Conservation (phyloP, 495 filamentous ascomycete species). For the Elaphomyces granulatus region DNA sequence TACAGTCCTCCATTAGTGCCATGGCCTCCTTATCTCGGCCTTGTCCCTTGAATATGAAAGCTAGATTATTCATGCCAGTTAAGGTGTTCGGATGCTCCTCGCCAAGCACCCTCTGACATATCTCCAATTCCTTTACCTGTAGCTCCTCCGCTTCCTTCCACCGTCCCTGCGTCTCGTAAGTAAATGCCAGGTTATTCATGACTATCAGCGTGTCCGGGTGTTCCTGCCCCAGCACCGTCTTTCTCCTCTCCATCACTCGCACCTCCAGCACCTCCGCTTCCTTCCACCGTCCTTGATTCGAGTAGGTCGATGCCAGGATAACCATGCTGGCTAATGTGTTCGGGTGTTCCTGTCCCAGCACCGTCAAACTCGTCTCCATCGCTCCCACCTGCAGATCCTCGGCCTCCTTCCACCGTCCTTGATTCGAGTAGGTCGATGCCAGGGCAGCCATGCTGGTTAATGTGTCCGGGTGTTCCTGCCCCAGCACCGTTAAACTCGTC, state of each 20-base stretch:
- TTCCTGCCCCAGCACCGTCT: slow-evolving; percentile 16
- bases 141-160: slow-evolving; percentile 18
- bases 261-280: slow-evolving; percentile 18
- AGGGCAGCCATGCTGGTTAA: slow-evolving; percentile 18
- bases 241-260: slow-evolving; percentile 12
- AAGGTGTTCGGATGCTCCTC: slow-evolving; percentile 22
- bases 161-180: slow-evolving; percentile 12
- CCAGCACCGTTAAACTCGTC: too few relatives aligned
- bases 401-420: slow-evolving; percentile 7
- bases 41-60: slow-evolving; percentile 3
- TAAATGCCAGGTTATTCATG: background rate
- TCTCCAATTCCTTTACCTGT: slow-evolving; percentile 11
- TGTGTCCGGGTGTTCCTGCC: slow-evolving; percentile 20
- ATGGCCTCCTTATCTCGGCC: slow-evolving; percentile 3
- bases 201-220: slow-evolving; percentile 2
- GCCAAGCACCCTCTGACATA: slow-evolving; percentile 12
- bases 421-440: slow-evolving; percentile 12
- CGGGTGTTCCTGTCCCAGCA: slow-evolving; percentile 2
- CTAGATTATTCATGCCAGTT: slow-evolving; percentile 18
- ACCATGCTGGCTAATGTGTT: slow-evolving; percentile 1
- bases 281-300: slow-evolving; percentile 16
- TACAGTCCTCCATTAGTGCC: slow-evolving; percentile 2
- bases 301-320: slow-evolving; percentile 1
- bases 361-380: too few relatives aligned
- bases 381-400: too few relatives aligned